phyloP scores from a whole-genome alignment of 1,139 yeast genomes.

The Geotrichum cucujoidarum region DNA sequence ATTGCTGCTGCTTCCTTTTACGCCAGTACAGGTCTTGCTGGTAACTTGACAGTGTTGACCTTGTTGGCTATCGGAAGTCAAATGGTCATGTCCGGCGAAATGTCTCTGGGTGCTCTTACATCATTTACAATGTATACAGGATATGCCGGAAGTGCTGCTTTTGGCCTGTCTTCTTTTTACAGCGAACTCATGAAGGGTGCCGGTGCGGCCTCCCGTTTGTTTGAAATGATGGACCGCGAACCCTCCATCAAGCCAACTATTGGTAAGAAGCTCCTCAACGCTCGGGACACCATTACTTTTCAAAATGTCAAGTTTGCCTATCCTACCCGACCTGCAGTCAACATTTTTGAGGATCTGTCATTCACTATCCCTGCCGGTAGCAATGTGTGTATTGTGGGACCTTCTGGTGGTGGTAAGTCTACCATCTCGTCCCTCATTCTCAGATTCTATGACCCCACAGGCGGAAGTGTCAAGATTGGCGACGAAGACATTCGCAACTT shows the following conservation, averaged over 20 bases:
- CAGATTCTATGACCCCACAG: slow-evolving; percentile 72
- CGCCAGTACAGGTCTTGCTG: slow-evolving; percentile 73
- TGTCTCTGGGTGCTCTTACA: slow-evolving; percentile 84
- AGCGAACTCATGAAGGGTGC: slow-evolving; percentile 95
- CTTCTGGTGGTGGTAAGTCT: slow-evolving; percentile 93
- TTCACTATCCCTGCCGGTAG: slow-evolving; percentile 75
- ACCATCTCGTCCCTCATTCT: slow-evolving; percentile 76
- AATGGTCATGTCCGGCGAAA: slow-evolving; percentile 62
- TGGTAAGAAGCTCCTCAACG: slow-evolving; percentile 47
- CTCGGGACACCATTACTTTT: slow-evolving; percentile 54
- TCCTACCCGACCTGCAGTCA: slow-evolving; percentile 77
- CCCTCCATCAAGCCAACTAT: slow-evolving; percentile 61
- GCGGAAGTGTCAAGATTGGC: slow-evolving; percentile 64
- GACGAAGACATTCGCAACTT: slow-evolving; percentile 61
- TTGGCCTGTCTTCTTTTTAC: slow-evolving; percentile 84
- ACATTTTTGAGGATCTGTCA: slow-evolving; percentile 60
- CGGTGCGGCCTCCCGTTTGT: slow-evolving; percentile 90
- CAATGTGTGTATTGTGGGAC: slow-evolving; percentile 91
- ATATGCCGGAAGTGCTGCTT: slow-evolving; percentile 84
- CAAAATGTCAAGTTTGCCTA: slow-evolving; percentile 66
- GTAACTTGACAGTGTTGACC: slow-evolving; percentile 72
- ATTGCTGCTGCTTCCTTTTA: slow-evolving; percentile 57
- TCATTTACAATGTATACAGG: slow-evolving; percentile 93
- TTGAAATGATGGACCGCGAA: slow-evolving; percentile 75
- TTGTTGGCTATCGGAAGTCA: slow-evolving; percentile 77